Conservation (phyloP, 805 yeast genomes). For the Wickerhamomyces rabaulensis region DNA sequence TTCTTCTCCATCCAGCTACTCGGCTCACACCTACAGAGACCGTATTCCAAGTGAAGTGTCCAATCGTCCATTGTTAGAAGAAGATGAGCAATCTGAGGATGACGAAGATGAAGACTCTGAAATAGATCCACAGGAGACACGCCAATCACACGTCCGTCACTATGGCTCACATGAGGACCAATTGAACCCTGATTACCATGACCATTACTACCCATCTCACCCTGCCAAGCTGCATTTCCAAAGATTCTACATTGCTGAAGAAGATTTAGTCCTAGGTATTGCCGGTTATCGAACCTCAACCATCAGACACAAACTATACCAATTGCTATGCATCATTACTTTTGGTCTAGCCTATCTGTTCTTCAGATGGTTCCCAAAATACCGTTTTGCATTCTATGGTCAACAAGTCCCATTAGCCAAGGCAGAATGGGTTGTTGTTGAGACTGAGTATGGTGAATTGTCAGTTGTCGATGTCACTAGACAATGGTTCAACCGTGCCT, state of each 20-base stretch:
- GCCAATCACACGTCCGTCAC: constrained; percentile 7
- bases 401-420: constrained; percentile 61
- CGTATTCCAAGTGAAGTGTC: constrained; percentile 32
- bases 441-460: constrained; percentile 89
- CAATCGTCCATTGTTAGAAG: constrained; percentile 25
- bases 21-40: constrained; percentile 31
- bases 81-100: constrained; percentile 24
- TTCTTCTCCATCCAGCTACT: constrained; percentile 28
- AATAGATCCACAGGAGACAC: constrained; percentile 22
- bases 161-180: constrained; percentile 16
- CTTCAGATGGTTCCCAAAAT: constrained; percentile 82
- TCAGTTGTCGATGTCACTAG: constrained; percentile 51
- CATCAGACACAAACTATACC: constrained; percentile 43
- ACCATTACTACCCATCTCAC: constrained; percentile 37
- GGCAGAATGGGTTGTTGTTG: constrained; percentile 91
- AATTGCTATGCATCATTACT: constrained; percentile 49
- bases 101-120: constrained; percentile 30
- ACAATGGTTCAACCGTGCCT: constrained; percentile 60
- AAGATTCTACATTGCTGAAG: constrained; percentile 90
- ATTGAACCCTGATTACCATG: constrained; percentile 33
- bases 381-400: constrained; percentile 65
- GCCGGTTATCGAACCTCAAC: constrained; percentile 74
- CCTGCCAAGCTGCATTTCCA: constrained; percentile 53
- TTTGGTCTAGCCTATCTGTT: constrained; percentile 70
- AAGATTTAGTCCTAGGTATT: constrained; percentile 88